These are phyloP conservation scores for Jaminaea rosea DNA, from an alignment of 1,284 basidiomycete genomes.

Conservation along the genomic window DNA sequence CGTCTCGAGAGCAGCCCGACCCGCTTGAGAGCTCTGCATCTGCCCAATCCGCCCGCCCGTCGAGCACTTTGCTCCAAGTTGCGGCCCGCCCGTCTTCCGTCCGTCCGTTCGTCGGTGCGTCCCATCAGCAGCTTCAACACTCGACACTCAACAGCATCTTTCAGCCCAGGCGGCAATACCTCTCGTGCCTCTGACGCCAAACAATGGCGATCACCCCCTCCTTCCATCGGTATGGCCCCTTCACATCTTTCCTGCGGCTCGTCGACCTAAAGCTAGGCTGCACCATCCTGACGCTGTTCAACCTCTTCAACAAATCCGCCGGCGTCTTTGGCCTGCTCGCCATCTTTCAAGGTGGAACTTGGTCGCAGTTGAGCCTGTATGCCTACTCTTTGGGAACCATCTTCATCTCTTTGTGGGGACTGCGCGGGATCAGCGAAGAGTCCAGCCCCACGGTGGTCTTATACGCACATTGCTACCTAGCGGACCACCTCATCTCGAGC, in stretches of 20 bases:
- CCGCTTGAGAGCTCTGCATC: no score
- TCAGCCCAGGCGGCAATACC: no score
- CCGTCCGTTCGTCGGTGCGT: no score
- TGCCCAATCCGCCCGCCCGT: no score
- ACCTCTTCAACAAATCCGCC: slow-evolving; percentile 89
- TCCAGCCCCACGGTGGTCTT: slow-evolving; percentile 58
- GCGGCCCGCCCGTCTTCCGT: no score
- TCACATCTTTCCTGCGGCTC: slow-evolving; percentile 41
- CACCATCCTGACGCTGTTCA: slow-evolving; percentile 43
- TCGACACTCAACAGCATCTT: no score
- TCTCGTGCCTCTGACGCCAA: no score
- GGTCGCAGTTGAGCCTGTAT: slow-evolving; percentile 71
- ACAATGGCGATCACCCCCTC: slow-evolving; percentile 1
- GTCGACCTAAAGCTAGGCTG: slow-evolving; percentile 44
- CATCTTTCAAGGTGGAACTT: slow-evolving; percentile 73
- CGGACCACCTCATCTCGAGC: slow-evolving; percentile 87
- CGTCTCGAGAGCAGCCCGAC: no score
- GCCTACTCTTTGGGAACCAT: slow-evolving; percentile 81
- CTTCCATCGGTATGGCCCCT: slow-evolving; percentile 1
- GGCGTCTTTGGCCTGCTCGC: slow-evolving; percentile 93
- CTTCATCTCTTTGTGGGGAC: slow-evolving; percentile 73
- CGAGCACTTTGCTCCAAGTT: no score
- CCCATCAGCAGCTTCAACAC: no score
- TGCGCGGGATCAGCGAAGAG: slow-evolving; percentile 62
- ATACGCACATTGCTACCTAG: slow-evolving; percentile 82